Evolutionary conservation across 2,329 filamentous ascomycete species (phyloP), one percentile per base, ranked within the genome.

Genomic region (Calonectria multiphialidica): DNA sequence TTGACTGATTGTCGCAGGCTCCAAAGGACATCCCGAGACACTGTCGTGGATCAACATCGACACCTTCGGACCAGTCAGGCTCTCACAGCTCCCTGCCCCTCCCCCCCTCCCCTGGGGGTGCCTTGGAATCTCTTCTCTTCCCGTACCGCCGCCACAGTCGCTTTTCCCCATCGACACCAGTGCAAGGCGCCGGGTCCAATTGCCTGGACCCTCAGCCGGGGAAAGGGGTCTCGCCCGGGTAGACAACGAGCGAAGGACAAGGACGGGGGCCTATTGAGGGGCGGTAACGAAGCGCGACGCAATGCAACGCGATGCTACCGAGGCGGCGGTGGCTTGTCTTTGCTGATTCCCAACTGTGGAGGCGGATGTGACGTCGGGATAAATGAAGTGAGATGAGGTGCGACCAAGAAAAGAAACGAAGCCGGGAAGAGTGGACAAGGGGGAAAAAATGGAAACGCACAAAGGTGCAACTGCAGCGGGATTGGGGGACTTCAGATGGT

Each of bases 351-450:
- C 55, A 68, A 40, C 49, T 37, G 72, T 55, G 65, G 73, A 45
- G 65, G 72, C 68, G 66, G 55, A 68, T 67, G 68, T 66, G 64
- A 75, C 70, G 53, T 74, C 70, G 74, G 75, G 68, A 68, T 67
- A 78, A 68, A 76, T 66, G 62, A 75, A 70, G 69, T 73, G 59
- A 70, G 75, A 77, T 75, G 73, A 77, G 72, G 62, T 78, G 72
- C 74, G 71, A 76, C 74, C 57, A 65, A 75, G 57, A 67, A 66
- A 50, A 49, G 45, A 64, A 65, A 49, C 21, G 35, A 65, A 50
- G 21, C 30, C 16, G 66, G 70, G 53, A 44, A 65, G 30, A 35
- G 37, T 69, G 70, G 53, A 47, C 76, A 40, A 18, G 25, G 57
- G 35, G 8, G 28, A 69, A 53, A 59, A 64, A 23, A 5, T 30